These are phyloP conservation scores for Stereum hirsutum DNA, from an alignment of 1,284 basidiomycete genomes.

Conservation along the genomic window DNA sequence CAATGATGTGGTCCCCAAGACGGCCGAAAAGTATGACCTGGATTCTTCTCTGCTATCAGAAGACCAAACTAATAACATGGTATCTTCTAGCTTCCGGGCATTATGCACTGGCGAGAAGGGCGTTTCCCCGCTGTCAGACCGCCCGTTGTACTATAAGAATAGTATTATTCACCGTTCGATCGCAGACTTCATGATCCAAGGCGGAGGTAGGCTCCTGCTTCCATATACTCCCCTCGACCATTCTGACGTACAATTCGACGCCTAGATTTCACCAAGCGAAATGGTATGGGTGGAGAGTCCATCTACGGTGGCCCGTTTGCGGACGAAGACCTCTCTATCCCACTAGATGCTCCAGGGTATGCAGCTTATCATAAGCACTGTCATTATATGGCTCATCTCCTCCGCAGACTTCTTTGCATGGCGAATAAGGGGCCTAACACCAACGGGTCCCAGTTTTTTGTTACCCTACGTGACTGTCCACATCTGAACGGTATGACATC, in stretches of 20 bases:
- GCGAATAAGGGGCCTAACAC: constrained; percentile 77
- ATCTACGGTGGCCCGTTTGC: constrained; percentile 70
- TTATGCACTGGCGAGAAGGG: constrained; percentile 87
- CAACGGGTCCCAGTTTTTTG: constrained; percentile 79
- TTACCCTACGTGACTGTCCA: constrained; percentile 65
- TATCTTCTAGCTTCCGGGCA: constrained; percentile 65
- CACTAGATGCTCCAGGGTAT: constrained; percentile 56
- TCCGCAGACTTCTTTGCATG: constrained; percentile 64
- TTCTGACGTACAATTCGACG: not conserved
- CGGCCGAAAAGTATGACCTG: constrained; percentile 69
- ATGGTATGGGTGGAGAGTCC: constrained; percentile 77
- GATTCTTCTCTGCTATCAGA: not conserved
- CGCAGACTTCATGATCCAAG: constrained; percentile 84
- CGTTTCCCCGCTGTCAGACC: constrained; percentile 47
- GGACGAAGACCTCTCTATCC: constrained; percentile 66
- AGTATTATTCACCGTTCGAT: constrained; percentile 76
- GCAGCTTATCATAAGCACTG: constrained; percentile 9
- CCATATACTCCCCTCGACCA: not conserved
- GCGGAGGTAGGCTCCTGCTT: constrained; percentile 42
- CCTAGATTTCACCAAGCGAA: constrained; percentile 66
- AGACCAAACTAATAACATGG: constrained; percentile 2
- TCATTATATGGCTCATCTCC: not conserved
- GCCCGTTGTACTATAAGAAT: constrained; percentile 78
- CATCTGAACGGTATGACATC: constrained; percentile 50
- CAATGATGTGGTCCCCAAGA: constrained; percentile 69